A percentile compares a stretch with the other conserved stretches of the same genome.
Conservation (phyloP, 352 stramenopile species). For the Detonula confervacea region DNA sequence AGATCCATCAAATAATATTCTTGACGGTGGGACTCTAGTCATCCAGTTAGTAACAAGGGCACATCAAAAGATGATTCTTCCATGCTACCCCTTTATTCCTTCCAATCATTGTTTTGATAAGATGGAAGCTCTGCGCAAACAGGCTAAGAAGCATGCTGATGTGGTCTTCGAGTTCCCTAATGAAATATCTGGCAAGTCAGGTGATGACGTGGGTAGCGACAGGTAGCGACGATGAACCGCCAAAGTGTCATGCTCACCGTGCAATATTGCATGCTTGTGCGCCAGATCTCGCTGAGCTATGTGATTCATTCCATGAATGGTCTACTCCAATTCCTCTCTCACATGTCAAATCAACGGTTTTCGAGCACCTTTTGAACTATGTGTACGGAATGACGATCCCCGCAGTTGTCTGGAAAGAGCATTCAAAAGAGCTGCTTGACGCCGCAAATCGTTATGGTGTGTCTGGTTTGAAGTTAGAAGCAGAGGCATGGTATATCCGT, state of each 20-base stretch:
- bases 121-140: too few species aligned
- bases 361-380: neutral
- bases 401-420: neutral
- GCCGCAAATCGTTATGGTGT: neutral
- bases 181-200: too few species aligned
- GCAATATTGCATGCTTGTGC: constrained; percentile 1
- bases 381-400: neutral
- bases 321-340: neutral
- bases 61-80: too few species aligned
- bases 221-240: too few species aligned
- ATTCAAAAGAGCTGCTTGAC: neutral
- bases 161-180: too few species aligned
- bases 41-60: too few species aligned
- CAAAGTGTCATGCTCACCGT: neutral
- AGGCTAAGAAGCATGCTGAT: too few species aligned
- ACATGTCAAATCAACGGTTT: neutral
- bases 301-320: neutral
- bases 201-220: too few species aligned
- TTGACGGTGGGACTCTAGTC: too few species aligned
- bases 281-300: constrained; percentile 1
- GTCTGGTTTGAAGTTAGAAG: neutral
- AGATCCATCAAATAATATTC: too few species aligned
- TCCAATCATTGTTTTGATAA: too few species aligned
- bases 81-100: too few species aligned
- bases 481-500: neutral